A percentile compares a stretch with the other conserved stretches of the same genome.
Conservation (phyloP, 176 grass and related monocot genomes). For the Ensete ventricosum region DNA sequence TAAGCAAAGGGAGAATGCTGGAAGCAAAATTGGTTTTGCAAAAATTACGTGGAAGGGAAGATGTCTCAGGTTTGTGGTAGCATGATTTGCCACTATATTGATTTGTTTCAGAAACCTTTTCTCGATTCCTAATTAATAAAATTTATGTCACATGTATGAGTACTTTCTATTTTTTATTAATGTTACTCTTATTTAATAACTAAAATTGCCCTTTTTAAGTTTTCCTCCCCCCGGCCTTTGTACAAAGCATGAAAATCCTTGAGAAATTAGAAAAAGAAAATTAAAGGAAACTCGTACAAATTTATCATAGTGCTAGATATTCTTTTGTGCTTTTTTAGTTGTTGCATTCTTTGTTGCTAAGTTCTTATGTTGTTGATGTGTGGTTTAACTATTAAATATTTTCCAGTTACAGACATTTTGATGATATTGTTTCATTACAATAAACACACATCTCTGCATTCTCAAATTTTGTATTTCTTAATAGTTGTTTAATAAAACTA, state of each 20-base stretch:
- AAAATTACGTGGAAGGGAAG: slow-evolving; percentile 58
- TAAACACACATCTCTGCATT: no score
- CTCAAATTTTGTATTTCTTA: no score
- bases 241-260: background rate
- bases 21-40: slow-evolving; percentile 81
- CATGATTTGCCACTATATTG: background rate
- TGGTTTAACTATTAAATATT: no score
- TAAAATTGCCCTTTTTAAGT: background rate
- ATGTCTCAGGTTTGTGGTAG: slow-evolving; percentile 72
- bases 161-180: background rate
- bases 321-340: background rate
- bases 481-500: background rate
- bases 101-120: background rate
- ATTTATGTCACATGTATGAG: background rate
- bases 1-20: slow-evolving; percentile 75
- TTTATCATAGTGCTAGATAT: background rate
- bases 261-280: background rate
- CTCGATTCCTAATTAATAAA: background rate
- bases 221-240: background rate
- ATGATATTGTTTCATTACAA: no score
- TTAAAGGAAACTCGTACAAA: background rate
- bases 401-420: no score
- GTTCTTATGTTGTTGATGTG: no score
- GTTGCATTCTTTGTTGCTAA: background rate
- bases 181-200: background rate